Percentiles rank a stretch among this genome's conserved stretches.
phyloP scores from a whole-genome alignment of 179 eudicot species.

The Sideroxylon spinosum region DNA sequence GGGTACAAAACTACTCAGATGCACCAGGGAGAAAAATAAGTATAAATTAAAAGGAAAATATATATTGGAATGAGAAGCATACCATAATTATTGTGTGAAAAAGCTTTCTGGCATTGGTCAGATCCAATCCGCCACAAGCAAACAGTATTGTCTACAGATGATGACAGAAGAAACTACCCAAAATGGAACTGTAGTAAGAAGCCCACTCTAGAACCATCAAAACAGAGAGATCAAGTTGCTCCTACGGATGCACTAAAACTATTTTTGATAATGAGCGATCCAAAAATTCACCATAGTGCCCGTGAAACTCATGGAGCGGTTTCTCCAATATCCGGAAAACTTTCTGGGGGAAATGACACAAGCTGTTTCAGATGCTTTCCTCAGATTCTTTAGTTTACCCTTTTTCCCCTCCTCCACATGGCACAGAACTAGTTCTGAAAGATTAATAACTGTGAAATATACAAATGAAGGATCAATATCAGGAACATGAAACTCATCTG shows the following conservation, averaged over 20 bases:
- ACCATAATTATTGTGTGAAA: slow-evolving; percentile 77
- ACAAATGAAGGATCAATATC: slow-evolving; percentile 62
- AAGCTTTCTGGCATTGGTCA: slow-evolving; percentile 56
- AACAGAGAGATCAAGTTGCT: slow-evolving; percentile 11
- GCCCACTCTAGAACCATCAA: neutral
- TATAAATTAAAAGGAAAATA: neutral
- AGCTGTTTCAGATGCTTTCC: slow-evolving; percentile 54
- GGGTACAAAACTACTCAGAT: neutral
- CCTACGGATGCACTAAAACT: slow-evolving; percentile 40
- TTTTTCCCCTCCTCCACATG: slow-evolving; percentile 43
- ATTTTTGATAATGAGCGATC: slow-evolving; percentile 80
- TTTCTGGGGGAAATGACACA: slow-evolving; percentile 69
- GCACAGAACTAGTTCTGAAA: slow-evolving; percentile 48
- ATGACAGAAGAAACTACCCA: slow-evolving; percentile 68
- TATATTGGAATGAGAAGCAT: slow-evolving; percentile 4
- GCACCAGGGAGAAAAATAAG: neutral
- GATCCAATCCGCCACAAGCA: slow-evolving; percentile 80
- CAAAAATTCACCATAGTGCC: slow-evolving; percentile 64
- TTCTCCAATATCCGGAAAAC: slow-evolving; percentile 68
- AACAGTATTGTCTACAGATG: slow-evolving; percentile 81
- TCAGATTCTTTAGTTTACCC: slow-evolving; percentile 36
- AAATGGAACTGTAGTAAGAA: slow-evolving; percentile 11
- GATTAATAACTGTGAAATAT: slow-evolving; percentile 64
- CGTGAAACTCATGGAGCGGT: slow-evolving; percentile 73
- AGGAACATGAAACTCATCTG: slow-evolving; percentile 45